Percentiles rank a stretch among this genome's conserved stretches.
These are phyloP conservation scores for Akanthomyces uredinophilus DNA, from an alignment of 2,329 filamentous ascomycete species.

Conservation along the genomic window DNA sequence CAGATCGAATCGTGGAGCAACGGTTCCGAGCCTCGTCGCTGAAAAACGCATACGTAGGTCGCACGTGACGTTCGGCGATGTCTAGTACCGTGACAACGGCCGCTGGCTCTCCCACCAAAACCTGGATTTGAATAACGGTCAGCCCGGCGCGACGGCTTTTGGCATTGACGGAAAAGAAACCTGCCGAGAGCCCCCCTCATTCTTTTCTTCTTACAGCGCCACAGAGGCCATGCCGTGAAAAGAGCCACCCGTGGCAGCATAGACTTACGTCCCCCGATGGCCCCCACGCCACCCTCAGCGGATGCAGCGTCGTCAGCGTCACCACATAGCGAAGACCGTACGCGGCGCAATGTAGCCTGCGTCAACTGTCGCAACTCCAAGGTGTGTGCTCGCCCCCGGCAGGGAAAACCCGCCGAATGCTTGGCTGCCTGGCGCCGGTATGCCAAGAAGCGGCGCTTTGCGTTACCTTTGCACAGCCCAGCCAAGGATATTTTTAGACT, in stretches of 20 bases:
- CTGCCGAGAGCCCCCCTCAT: too few species aligned
- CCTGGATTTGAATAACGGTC: background rate
- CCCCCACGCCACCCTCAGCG: conserved; percentile 27
- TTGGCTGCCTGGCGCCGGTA: background rate
- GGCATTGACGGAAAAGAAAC: background rate
- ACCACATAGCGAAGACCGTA: conserved; percentile 24
- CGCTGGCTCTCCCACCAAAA: background rate
- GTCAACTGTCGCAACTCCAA: conserved; percentile 37
- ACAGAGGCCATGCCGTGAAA: conserved; percentile 13
- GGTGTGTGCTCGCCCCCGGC: conserved; percentile 22
- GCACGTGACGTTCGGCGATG: conserved; percentile 10
- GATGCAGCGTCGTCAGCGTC: conserved; percentile 23
- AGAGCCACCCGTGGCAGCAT: conserved; percentile 4
- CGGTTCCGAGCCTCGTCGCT: background rate
- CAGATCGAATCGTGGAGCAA: background rate
- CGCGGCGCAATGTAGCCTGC: conserved; percentile 34
- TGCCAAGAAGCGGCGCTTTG: background rate
- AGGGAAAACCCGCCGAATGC: background rate
- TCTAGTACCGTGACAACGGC: conserved; percentile 7
- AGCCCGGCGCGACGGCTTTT: background rate
- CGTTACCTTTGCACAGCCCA: background rate
- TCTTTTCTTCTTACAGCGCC: background rate
- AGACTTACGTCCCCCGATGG: conserved; percentile 21
- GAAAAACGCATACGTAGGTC: conserved; percentile 2
- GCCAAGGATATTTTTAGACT: conserved; percentile 12